These are phyloP conservation scores for Cyberlindnera galapagoensis DNA, from an alignment of 805 yeast genomes.

Conservation along the genomic window DNA sequence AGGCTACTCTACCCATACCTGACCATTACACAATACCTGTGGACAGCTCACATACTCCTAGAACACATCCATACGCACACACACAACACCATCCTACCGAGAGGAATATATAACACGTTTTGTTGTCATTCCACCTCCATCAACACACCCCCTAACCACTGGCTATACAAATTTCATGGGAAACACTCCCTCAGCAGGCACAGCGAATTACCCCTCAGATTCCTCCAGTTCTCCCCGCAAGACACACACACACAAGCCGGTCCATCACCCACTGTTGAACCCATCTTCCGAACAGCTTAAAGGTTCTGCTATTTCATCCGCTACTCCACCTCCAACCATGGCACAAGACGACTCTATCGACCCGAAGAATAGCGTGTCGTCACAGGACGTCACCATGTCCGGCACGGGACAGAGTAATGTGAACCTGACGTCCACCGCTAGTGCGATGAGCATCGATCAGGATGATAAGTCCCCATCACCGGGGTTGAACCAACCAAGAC, in stretches of 20 bases:
- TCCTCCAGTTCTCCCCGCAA: not conserved
- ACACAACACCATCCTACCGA: too few relatives aligned
- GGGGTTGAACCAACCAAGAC: constrained; percentile 30
- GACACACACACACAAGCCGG: constrained; percentile 4
- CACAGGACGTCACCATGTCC: constrained; percentile 23
- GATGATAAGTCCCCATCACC: constrained; percentile 2
- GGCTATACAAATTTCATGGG: constrained; percentile 6
- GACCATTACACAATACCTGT: too few relatives aligned
- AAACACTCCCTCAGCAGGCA: constrained; percentile 9
- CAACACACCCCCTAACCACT: not conserved
- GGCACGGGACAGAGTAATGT: constrained; percentile 21
- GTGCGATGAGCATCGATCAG: constrained; percentile 22
- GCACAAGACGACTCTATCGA: constrained; percentile 11
- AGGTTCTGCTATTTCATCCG: constrained; percentile 12
- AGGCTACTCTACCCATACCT: too few relatives aligned
- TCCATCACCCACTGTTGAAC: constrained; percentile 17
- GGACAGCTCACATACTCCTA: too few relatives aligned
- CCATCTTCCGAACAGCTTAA: too few relatives aligned
- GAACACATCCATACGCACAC: too few relatives aligned
- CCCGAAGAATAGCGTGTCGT: constrained; percentile 11
- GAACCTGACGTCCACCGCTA: constrained; percentile 18
- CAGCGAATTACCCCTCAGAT: constrained; percentile 1
- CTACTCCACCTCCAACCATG: constrained; percentile 18
- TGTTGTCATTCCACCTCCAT: too few relatives aligned
- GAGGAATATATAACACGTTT: too few relatives aligned